Conservation (phyloP, 139 green algal genomes). For the Chlamydomonas schloesseri region DNA sequence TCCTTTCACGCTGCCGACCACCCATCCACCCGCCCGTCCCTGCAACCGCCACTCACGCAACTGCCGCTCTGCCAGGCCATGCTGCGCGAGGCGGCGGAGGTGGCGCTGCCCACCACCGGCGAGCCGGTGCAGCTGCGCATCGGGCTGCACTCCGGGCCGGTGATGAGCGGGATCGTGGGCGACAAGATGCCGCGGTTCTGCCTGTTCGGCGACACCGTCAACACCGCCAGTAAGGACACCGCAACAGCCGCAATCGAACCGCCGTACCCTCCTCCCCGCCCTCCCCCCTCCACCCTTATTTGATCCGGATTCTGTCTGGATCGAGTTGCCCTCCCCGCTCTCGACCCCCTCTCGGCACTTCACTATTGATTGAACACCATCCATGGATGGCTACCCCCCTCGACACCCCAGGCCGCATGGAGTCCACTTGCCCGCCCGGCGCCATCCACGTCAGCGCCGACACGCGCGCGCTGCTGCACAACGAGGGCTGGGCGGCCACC, state of each 20-base stretch:
- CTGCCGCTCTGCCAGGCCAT: conserved; percentile 1
- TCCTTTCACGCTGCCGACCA: too few relatives aligned
- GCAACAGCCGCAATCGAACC: neutral
- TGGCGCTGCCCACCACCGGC: conserved; percentile 36
- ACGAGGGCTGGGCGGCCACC: conserved; percentile 39
- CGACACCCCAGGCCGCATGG: conserved; percentile 46
- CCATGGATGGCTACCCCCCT: neutral
- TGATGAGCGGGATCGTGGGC: conserved; percentile 47
- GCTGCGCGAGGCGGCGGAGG: conserved; percentile 9
- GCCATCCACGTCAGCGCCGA: conserved; percentile 41
- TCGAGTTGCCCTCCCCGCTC: too few relatives aligned
- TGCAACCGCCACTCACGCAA: too few relatives aligned
- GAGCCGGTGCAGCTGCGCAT: conserved; percentile 40
- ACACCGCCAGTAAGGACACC: neutral
- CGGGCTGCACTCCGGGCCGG: conserved; percentile 26
- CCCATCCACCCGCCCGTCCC: too few relatives aligned
- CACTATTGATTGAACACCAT: too few relatives aligned
- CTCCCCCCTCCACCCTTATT: neutral
- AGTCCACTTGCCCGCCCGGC: conserved; percentile 32
- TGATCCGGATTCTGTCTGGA: too few relatives aligned
- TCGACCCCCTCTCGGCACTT: too few relatives aligned
- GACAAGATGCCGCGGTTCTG: conserved; percentile 42
- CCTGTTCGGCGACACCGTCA: conserved; percentile 34
- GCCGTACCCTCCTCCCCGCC: neutral
- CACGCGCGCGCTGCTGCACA: conserved; percentile 28